Evolutionary conservation across 441 rosid genomes (phyloP), one percentile per base, ranked within the genome.

Genomic region (Adansonia madagascariensis): DNA sequence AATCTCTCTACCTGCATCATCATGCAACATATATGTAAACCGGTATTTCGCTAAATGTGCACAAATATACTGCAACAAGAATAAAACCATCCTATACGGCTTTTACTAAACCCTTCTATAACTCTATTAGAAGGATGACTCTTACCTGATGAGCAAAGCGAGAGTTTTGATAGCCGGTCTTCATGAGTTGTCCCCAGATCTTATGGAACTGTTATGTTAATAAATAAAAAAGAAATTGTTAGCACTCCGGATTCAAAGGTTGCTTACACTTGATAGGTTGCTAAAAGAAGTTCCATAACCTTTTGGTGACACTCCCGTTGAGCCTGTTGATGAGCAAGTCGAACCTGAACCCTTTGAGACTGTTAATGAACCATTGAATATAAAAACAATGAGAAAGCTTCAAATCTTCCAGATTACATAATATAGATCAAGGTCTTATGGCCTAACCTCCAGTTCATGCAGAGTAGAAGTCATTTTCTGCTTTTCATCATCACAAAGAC

Each of bases 171-270:
- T 96, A 96, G 27, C 99, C 99, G 3, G 99, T 94, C 90, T 93
- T 96, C 98, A 96, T 90, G 44, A 96, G 91, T 69, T 96, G 99
- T 39, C 99, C 99, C 99, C 99, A 96, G 53, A 90, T 93, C 71
- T 85, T 87, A 87, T 96, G 99, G 82, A 94, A 96, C 99, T 96
- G 85, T 49, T 79, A 47, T 62, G 73, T 20, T 49, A 73, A 68
- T 15, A 49, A 31, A 15, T 47, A 70, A 72, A 64, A 64, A n/a
- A 17, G 53, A 12, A 55, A 20, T 17, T 0, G 43, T 53, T 18
- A 14, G 49, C 44, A 43, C 12, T 10, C 11, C 2, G 53, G 22
- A 50, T 39, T 15, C 57, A 67, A 15, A 1, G 41, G 62, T 66
- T 8, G 49, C 31, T 60, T 12, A 67, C 14, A 73, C 3, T n/a